These are phyloP conservation scores for Globisporangium paroecandrum DNA, from an alignment of 352 stramenopile genomes.

Conservation along the genomic window DNA sequence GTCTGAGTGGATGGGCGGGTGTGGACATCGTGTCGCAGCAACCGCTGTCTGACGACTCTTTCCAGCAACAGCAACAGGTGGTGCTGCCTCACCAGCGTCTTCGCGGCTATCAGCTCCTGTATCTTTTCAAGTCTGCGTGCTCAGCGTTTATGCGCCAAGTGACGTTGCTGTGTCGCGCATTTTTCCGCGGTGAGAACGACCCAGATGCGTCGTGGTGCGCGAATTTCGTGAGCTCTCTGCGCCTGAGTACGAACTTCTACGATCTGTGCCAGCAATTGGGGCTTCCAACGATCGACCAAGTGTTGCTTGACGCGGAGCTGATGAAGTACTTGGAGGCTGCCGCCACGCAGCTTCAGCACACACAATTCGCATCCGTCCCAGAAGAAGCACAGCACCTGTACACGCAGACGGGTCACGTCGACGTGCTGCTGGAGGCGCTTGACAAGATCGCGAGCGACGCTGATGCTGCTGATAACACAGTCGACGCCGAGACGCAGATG, in stretches of 20 bases:
- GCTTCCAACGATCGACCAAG: slow-evolving; percentile 50
- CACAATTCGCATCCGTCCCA: slow-evolving; percentile 42
- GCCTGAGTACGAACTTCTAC: slow-evolving; percentile 70
- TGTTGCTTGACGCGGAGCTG: slow-evolving; percentile 46
- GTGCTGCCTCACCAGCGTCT: slow-evolving; percentile 28
- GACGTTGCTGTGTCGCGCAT: slow-evolving; percentile 66
- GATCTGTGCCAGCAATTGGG: slow-evolving; percentile 76
- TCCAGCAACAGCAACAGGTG: slow-evolving; percentile 4
- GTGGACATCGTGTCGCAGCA: slow-evolving; percentile 27
- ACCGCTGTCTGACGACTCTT: slow-evolving; percentile 11
- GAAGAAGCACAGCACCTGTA: slow-evolving; percentile 51
- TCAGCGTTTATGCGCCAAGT: slow-evolving; percentile 75
- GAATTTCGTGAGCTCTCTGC: slow-evolving; percentile 77
- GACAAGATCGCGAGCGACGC: slow-evolving; percentile 20
- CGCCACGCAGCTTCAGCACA: slow-evolving; percentile 44
- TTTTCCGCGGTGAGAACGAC: slow-evolving; percentile 77
- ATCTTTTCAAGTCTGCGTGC: slow-evolving; percentile 74
- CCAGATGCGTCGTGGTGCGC: slow-evolving; percentile 71
- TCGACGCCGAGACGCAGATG: slow-evolving; percentile 15
- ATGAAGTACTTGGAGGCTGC: slow-evolving; percentile 55
- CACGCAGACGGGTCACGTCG: slow-evolving; percentile 46
- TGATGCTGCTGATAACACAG: not conserved
- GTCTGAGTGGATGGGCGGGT: slow-evolving; percentile 39
- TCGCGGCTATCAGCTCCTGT: slow-evolving; percentile 50
- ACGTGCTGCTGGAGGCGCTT: slow-evolving; percentile 40